phyloP scores from a whole-genome alignment of 2,329 filamentous ascomycete species.

The Teratosphaeria epicoccoides region DNA sequence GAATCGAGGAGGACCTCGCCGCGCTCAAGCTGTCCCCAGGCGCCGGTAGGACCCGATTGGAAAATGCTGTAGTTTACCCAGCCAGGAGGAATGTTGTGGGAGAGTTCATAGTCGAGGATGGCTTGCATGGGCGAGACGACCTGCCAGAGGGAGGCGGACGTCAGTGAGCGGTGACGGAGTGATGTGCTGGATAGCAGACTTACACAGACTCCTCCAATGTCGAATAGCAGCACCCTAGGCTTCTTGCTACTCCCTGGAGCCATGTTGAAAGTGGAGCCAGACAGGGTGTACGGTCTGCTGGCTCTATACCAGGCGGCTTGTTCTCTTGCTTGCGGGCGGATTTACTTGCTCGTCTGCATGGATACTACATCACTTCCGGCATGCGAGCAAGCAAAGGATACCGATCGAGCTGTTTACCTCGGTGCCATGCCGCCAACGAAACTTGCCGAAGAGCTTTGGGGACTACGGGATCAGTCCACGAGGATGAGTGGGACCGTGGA shows the following conservation, averaged over 20 bases:
- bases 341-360: background rate
- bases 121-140: slow-evolving; percentile 85
- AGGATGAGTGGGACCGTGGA: too few relatives aligned
- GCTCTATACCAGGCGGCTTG: slow-evolving; percentile 9
- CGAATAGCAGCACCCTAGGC: slow-evolving; percentile 75
- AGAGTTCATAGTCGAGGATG: slow-evolving; percentile 80
- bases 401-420: background rate
- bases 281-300: slow-evolving; percentile 15
- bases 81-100: slow-evolving; percentile 65
- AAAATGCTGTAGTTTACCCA: slow-evolving; percentile 91
- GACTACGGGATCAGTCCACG: too few relatives aligned
- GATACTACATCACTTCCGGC: background rate
- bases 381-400: background rate
- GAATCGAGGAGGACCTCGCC: slow-evolving; percentile 68
- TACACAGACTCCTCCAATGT: slow-evolving; percentile 96
- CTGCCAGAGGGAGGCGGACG: slow-evolving; percentile 36
- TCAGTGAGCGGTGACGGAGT: background rate
- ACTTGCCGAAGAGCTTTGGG: background rate
- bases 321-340: background rate
- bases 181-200: background rate
- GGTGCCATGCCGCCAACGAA: background rate
- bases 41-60: slow-evolving; percentile 62
- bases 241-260: slow-evolving; percentile 7
- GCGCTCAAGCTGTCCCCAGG: slow-evolving; percentile 81
- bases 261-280: slow-evolving; percentile 16